These are phyloP conservation scores for Triticum timopheevii DNA, from an alignment of 176 grass and related monocot genomes.

Conservation along the genomic window DNA sequence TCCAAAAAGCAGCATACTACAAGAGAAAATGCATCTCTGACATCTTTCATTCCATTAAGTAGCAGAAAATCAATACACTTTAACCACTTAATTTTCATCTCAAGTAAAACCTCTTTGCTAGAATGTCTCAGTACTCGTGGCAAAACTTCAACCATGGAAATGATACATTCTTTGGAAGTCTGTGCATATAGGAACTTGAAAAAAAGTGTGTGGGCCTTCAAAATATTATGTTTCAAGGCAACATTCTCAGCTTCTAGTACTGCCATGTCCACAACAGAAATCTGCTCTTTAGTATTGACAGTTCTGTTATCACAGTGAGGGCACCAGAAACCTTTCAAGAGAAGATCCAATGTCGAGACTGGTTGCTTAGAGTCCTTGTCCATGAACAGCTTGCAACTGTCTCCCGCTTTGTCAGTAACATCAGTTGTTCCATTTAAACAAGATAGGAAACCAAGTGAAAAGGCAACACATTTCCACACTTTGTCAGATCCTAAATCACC, in stretches of 20 bases:
- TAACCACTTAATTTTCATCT: slow-evolving; percentile 63
- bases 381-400: slow-evolving; percentile 63
- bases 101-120: slow-evolving; percentile 46
- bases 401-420: slow-evolving; percentile 31
- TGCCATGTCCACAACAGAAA: slow-evolving; percentile 51
- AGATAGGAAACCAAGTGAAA: slow-evolving; percentile 90
- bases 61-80: slow-evolving; percentile 76
- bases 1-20: slow-evolving; percentile 81
- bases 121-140: slow-evolving; percentile 81
- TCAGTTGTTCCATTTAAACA: slow-evolving; percentile 72
- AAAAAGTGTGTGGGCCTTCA: slow-evolving; percentile 58
- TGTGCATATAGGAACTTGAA: slow-evolving; percentile 74
- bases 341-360: slow-evolving; percentile 66
- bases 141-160: slow-evolving; percentile 69
- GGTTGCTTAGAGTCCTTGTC: slow-evolving; percentile 46
- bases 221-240: slow-evolving; percentile 32
- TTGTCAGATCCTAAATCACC: slow-evolving; percentile 40
- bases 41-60: slow-evolving; percentile 64
- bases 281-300: slow-evolving; percentile 40
- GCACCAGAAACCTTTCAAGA: slow-evolving; percentile 85
- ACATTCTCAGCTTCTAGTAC: slow-evolving; percentile 38
- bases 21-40: slow-evolving; percentile 81
- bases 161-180: slow-evolving; percentile 55
- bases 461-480: slow-evolving; percentile 55
- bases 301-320: slow-evolving; percentile 57